Evolutionary conservation across 345 rosid genomes (phyloP).

Genomic region (Gossypium herbaceum): DNA sequence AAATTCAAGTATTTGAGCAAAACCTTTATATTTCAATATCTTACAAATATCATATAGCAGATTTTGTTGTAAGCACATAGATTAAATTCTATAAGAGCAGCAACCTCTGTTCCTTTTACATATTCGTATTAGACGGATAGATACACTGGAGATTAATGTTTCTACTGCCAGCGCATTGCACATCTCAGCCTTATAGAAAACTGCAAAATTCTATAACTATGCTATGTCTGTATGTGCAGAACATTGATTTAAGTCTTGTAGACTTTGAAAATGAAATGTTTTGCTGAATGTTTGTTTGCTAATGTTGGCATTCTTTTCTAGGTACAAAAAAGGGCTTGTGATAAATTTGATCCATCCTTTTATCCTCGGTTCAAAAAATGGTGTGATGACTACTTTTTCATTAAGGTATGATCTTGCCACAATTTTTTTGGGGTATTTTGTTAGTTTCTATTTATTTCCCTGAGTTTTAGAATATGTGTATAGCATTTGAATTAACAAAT

Average conservation of each 20-base stretch:
- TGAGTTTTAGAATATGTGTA: neutral
- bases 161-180: neutral
- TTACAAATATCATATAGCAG: neutral
- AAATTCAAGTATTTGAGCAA: neutral
- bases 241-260: neutral
- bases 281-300: neutral
- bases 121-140: neutral
- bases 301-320: slow-evolving; percentile 24
- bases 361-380: slow-evolving; percentile 92
- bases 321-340: slow-evolving; percentile 79
- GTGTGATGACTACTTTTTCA: slow-evolving; percentile 95
- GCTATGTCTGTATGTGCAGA: neutral
- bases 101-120: neutral
- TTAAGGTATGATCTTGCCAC: slow-evolving; percentile 46
- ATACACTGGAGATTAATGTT: neutral
- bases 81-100: neutral
- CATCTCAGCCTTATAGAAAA: slow-evolving; percentile 2
- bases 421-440: neutral
- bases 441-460: neutral
- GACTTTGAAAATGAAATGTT: neutral
- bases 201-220: neutral
- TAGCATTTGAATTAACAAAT: neutral
- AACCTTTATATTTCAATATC: neutral
- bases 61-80: neutral
- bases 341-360: slow-evolving; percentile 88